phyloP scores from a whole-genome alignment of 163 green algal genomes.

The Scenedesmus sp. region DNA sequence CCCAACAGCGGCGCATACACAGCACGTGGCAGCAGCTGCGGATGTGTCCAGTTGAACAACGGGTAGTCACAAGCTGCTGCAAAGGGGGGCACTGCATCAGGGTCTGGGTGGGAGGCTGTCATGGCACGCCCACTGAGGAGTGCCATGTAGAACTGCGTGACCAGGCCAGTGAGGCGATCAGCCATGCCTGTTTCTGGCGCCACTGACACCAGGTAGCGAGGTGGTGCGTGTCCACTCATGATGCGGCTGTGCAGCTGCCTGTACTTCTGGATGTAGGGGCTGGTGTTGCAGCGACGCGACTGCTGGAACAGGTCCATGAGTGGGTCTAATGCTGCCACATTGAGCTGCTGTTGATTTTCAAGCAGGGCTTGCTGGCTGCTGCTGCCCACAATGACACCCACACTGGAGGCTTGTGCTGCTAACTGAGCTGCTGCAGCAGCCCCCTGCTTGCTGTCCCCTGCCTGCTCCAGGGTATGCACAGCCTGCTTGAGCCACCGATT shows the following conservation, averaged over 20 bases:
- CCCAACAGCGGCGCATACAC: not conserved
- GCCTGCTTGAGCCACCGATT: not conserved
- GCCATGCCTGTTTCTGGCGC: not conserved
- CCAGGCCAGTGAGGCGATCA: not conserved
- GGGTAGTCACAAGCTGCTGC: not conserved
- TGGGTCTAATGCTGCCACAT: not conserved
- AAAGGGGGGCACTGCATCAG: not conserved
- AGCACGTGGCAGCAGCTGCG: not conserved
- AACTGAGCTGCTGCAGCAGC: not conserved
- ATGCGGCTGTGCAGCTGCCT: not conserved
- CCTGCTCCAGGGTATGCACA: not conserved
- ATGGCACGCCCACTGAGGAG: not conserved
- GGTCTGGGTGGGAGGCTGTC: not conserved
- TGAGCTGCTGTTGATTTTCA: not conserved
- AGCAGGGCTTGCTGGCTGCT: not conserved
- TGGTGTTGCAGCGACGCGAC: not conserved
- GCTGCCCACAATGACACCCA: not conserved
- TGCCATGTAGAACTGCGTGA: conserved; percentile 17
- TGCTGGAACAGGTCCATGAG: not conserved
- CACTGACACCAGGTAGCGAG: conserved; percentile 8
- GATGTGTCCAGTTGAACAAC: not conserved
- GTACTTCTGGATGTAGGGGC: not conserved
- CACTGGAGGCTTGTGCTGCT: not conserved
- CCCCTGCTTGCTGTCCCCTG: not conserved
- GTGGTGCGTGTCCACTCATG: not conserved